A percentile compares a stretch with the other conserved stretches of the same genome.
These are phyloP conservation scores for Lentinula sp. DNA, from an alignment of 768 basidiomycete species.

Conservation along the genomic window DNA sequence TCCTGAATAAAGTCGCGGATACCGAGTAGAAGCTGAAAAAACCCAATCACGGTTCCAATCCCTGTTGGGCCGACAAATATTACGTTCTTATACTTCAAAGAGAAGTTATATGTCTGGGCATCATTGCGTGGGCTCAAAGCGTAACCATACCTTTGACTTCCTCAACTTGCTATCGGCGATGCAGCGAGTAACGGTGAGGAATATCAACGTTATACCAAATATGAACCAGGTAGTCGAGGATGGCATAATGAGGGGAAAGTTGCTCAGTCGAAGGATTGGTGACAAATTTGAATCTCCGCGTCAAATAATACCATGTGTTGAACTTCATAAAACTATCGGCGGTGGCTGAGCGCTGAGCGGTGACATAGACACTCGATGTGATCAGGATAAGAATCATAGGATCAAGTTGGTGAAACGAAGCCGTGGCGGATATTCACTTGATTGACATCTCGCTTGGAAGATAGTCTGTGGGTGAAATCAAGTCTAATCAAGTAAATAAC, in stretches of 20 bases:
- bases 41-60: neutral
- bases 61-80: neutral
- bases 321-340: too few relatives aligned
- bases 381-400: too few relatives aligned
- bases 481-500: too few relatives aligned
- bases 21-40: neutral
- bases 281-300: neutral
- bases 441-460: too few relatives aligned
- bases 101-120: neutral
- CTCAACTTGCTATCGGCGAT: neutral
- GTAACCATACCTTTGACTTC: neutral
- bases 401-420: too few relatives aligned
- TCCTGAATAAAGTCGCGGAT: conserved; percentile 1
- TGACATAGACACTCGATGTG: too few relatives aligned
- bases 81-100: neutral
- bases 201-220: neutral
- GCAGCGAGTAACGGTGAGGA: neutral
- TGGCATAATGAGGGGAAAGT: conserved; percentile 2
- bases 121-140: too few relatives aligned
- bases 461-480: too few relatives aligned
- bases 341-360: too few relatives aligned
- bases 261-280: neutral
- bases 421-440: too few relatives aligned
- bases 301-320: neutral
- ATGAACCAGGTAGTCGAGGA: neutral